Conservation (phyloP, 257 asterid genomes). For the Pogostemon cablin region DNA sequence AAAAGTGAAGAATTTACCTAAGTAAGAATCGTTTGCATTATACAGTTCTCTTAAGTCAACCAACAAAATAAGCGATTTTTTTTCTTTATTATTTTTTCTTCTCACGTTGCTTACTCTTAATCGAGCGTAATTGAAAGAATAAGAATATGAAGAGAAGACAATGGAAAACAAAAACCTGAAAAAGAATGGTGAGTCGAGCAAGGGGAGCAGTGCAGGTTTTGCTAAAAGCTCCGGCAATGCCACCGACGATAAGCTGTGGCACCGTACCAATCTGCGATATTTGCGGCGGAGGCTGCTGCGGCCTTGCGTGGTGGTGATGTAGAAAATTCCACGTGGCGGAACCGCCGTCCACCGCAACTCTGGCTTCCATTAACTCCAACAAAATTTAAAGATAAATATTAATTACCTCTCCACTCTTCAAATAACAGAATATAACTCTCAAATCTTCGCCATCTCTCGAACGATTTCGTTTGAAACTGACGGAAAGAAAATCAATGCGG, state of each 20-base stretch:
- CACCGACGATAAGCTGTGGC: constrained; percentile 94
- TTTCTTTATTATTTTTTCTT: not conserved
- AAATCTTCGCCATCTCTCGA: constrained; percentile 17
- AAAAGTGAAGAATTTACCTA: not conserved
- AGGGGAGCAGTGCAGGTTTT: constrained; percentile 96
- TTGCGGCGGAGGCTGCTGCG: constrained; percentile 40
- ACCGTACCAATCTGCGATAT: constrained; percentile 77
- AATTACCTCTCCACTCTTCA: constrained; percentile 1
- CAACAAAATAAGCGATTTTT: not conserved
- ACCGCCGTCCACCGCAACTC: constrained; percentile 84
- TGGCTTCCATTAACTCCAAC: constrained; percentile 66
- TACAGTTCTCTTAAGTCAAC: constrained; percentile 2
- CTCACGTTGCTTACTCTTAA: constrained; percentile 7
- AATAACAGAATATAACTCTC: constrained; percentile 13
- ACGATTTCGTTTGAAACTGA: not conserved
- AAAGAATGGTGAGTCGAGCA: constrained; percentile 89
- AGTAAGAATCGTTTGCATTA: not conserved
- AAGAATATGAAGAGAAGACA: not conserved
- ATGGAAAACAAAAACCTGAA: constrained; percentile 56
- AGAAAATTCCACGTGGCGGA: constrained; percentile 64
- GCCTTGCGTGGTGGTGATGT: constrained; percentile 50
- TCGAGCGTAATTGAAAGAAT: not conserved
- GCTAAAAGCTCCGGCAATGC: constrained; percentile 95
- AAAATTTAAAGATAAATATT: not conserved
- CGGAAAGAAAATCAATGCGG: not conserved